phyloP scores from a whole-genome alignment of 2,329 filamentous ascomycete genomes.

The Achaetomium macrosporum region DNA sequence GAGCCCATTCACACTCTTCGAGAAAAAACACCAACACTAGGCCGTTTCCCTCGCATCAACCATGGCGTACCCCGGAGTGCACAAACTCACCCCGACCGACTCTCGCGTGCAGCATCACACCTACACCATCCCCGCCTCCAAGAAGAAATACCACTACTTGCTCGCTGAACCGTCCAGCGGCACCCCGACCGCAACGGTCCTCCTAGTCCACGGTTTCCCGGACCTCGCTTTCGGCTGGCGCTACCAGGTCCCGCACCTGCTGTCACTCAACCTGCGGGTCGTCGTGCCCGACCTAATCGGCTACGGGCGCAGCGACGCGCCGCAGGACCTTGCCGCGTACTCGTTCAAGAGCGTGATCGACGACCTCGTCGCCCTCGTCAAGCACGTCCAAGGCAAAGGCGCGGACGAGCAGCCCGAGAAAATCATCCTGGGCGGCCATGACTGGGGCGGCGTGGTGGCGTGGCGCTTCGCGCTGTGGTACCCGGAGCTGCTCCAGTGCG shows the following conservation, averaged over 20 bases:
- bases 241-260: slow-evolving; percentile 74
- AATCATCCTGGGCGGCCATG: slow-evolving; percentile 84
- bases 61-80: slow-evolving; percentile 22
- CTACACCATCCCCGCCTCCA: slow-evolving; percentile 48
- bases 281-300: slow-evolving; percentile 83
- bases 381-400: slow-evolving; percentile 58
- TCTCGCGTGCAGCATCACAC: slow-evolving; percentile 59
- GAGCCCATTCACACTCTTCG: too few relatives aligned
- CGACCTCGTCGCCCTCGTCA: slow-evolving; percentile 68
- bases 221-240: slow-evolving; percentile 84
- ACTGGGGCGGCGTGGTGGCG: slow-evolving; percentile 79
- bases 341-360: slow-evolving; percentile 64
- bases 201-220: slow-evolving; percentile 69
- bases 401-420: slow-evolving; percentile 20
- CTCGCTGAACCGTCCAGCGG: slow-evolving; percentile 43
- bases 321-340: slow-evolving; percentile 57
- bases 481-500: slow-evolving; percentile 62
- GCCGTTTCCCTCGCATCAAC: not conserved
- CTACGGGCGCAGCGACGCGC: slow-evolving; percentile 71
- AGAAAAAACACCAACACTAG: too few relatives aligned
- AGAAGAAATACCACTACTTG: slow-evolving; percentile 64
- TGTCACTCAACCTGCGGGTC: slow-evolving; percentile 67
- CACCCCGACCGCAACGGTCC: slow-evolving; percentile 30
- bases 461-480: slow-evolving; percentile 71
- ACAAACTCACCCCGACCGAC: slow-evolving; percentile 63